Conservation (phyloP, 164 flowering plant species). For the Aristolochia contorta region DNA sequence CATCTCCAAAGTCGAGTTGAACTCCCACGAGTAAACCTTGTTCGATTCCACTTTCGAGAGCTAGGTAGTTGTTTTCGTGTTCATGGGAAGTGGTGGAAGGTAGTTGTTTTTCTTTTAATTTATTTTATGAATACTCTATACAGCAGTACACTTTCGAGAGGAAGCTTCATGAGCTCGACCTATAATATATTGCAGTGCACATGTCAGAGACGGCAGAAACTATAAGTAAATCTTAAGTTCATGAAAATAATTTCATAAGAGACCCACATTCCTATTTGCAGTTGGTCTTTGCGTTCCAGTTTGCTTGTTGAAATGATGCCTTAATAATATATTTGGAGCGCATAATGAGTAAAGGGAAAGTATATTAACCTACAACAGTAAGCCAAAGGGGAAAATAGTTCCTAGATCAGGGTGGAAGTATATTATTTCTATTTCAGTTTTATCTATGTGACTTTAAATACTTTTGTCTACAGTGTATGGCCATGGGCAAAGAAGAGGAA, state of each 20-base stretch:
- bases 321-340: neutral
- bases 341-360: neutral
- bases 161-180: too few species aligned
- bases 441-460: neutral
- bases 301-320: neutral
- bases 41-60: constrained; percentile 7
- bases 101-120: too few species aligned
- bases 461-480: neutral
- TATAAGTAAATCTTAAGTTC: too few species aligned
- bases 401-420: neutral
- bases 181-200: too few species aligned
- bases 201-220: too few species aligned
- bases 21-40: constrained; percentile 13
- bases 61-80: too few species aligned
- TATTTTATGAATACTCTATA: too few species aligned
- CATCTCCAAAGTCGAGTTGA: constrained; percentile 4
- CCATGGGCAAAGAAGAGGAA: constrained; percentile 4
- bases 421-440: neutral
- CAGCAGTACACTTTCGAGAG: too few species aligned
- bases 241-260: neutral
- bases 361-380: neutral
- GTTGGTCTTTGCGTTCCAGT: neutral
- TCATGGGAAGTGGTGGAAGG: too few species aligned
- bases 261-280: neutral
- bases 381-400: neutral